Evolutionary conservation across 208 protist species (phyloP).

Genomic region (Leishmania martiniquensis): DNA sequence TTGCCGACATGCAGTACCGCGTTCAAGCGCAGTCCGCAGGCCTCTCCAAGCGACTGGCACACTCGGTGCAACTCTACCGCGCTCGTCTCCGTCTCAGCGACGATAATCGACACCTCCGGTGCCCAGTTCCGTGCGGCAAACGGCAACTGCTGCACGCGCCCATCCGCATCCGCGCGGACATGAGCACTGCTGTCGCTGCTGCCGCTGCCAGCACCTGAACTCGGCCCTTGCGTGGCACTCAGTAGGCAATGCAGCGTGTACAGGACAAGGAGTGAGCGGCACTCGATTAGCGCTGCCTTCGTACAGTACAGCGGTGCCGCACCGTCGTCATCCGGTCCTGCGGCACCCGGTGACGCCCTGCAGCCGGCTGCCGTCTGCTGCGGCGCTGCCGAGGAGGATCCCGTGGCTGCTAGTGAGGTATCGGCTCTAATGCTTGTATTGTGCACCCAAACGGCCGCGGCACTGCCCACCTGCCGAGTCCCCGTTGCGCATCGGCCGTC

Average conservation of each 20-base stretch:
- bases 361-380: not conserved
- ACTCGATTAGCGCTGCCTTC: constrained; percentile 37
- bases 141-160: constrained; percentile 21
- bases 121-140: constrained; percentile 22
- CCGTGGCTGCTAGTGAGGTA: not conserved
- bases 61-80: constrained; percentile 30
- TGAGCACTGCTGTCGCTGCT: not conserved
- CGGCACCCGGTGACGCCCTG: not conserved
- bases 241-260: constrained; percentile 68
- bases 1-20: not conserved
- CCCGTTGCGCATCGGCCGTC: constrained; percentile 64
- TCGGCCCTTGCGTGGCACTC: constrained; percentile 9
- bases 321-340: not conserved
- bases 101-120: constrained; percentile 38
- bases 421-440: constrained; percentile 14
- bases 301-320: constrained; percentile 37
- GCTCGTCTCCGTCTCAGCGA: constrained; percentile 36
- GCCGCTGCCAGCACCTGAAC: not conserved
- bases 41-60: constrained; percentile 15
- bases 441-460: constrained; percentile 44
- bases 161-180: constrained; percentile 13
- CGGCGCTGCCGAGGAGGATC: not conserved
- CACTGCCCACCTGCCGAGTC: constrained; percentile 35
- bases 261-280: constrained; percentile 44
- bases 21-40: constrained; percentile 10